Evolutionary conservation across 148 eudicot species (phyloP).

Genomic region (Arctostaphylos glauca): DNA sequence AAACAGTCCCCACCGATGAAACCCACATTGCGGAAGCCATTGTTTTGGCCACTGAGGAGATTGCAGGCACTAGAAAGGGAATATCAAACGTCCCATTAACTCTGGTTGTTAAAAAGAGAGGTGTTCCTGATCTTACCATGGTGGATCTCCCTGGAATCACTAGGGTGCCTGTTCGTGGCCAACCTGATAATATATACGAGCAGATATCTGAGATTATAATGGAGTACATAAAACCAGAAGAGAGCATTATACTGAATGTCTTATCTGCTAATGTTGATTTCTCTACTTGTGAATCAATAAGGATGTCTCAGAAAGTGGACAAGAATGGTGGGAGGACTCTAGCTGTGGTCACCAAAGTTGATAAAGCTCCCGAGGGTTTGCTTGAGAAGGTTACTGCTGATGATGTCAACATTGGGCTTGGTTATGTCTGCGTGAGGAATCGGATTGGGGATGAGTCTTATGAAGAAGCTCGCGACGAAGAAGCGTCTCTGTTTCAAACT

Average conservation of each 20-base stretch:
- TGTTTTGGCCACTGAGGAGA: background rate
- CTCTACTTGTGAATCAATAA: conserved; percentile 37
- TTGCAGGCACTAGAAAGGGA: background rate
- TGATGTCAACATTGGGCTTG: too few species aligned
- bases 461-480: conserved; percentile 19
- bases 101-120: conserved; percentile 19
- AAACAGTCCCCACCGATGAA: conserved; percentile 17
- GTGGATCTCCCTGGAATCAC: conserved; percentile 54
- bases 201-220: conserved; percentile 37
- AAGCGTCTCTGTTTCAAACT: conserved; percentile 3
- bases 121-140: conserved; percentile 53
- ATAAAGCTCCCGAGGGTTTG: conserved; percentile 26
- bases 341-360: conserved; percentile 21
- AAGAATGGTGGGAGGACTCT: conserved; percentile 9
- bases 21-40: conserved; percentile 15
- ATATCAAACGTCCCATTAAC: conserved; percentile 23
- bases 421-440: too few species aligned
- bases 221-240: conserved; percentile 45
- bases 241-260: conserved; percentile 40
- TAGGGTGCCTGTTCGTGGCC: conserved; percentile 44
- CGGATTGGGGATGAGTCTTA: conserved; percentile 23
- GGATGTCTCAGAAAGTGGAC: background rate
- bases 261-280: conserved; percentile 42
- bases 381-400: conserved; percentile 32
- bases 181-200: conserved; percentile 48